These are phyloP conservation scores for Priceomyces fermenticarens DNA, from an alignment of 805 yeast species.

Conservation along the genomic window DNA sequence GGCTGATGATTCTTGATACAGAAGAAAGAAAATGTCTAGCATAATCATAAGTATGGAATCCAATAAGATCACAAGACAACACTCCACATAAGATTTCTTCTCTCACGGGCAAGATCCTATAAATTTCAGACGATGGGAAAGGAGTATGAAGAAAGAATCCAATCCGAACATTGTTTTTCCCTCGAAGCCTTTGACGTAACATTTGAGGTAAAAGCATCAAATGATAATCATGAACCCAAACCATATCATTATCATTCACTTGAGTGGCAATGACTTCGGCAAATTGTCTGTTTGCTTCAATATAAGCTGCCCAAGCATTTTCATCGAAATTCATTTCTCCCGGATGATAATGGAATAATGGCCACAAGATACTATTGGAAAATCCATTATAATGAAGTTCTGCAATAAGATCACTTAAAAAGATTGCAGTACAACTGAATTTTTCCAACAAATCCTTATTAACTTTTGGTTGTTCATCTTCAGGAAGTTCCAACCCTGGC, in stretches of 20 bases:
- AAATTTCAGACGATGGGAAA: constrained; percentile 95
- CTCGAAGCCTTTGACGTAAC: constrained; percentile 62
- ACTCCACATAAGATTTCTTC: constrained; percentile 90
- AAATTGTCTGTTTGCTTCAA: constrained; percentile 84
- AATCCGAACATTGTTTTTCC: constrained; percentile 57
- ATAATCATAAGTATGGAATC: constrained; percentile 98
- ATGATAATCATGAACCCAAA: constrained; percentile 99
- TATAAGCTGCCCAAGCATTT: constrained; percentile 96
- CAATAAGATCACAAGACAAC: constrained; percentile 88
- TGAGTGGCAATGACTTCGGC: constrained; percentile 68
- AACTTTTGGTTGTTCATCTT: constrained; percentile 65
- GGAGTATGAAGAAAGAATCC: constrained; percentile 98
- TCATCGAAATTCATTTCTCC: constrained; percentile 99
- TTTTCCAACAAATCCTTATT: constrained; percentile 66
- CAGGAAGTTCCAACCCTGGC: constrained; percentile 87
- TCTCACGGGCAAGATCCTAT: constrained; percentile 93
- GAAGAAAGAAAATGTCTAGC: constrained; percentile 93
- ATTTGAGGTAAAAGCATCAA: constrained; percentile 91
- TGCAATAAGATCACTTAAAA: constrained; percentile 82
- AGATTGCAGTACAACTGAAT: constrained; percentile 89
- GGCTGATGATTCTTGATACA: constrained; percentile 72
- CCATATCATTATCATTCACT: constrained; percentile 77
- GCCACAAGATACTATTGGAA: constrained; percentile 94
- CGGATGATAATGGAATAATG: constrained; percentile 96
- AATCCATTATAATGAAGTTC: constrained; percentile 97